These are phyloP conservation scores for Cutaneotrichosporon dermatis DNA, from an alignment of 1,284 basidiomycete genomes.

Conservation along the genomic window DNA sequence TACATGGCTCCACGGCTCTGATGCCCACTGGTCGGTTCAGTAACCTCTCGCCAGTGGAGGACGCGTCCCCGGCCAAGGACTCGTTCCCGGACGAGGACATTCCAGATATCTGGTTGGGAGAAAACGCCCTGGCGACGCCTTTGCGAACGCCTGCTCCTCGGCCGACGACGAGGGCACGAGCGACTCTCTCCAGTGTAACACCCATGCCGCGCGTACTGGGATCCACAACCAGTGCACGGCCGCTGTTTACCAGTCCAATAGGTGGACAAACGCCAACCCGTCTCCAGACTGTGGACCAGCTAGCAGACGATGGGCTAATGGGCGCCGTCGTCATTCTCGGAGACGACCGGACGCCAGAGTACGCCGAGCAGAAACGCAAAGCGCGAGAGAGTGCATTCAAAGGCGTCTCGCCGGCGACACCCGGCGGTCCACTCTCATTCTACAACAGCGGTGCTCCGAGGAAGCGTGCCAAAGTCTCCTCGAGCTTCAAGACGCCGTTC, in stretches of 20 bases:
- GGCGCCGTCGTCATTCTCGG: conserved; percentile 11
- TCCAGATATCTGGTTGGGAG: neutral
- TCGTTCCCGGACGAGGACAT: neutral
- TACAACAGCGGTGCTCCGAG: conserved; percentile 21
- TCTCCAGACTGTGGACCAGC: conserved; percentile 13
- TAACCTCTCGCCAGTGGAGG: neutral
- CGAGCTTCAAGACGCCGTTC: conserved; percentile 11
- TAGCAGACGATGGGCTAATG: conserved; percentile 14
- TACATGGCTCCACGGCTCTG: neutral
- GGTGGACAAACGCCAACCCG: neutral
- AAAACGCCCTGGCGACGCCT: neutral
- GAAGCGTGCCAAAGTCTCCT: neutral
- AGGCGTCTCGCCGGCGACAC: conserved; percentile 25
- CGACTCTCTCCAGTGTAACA: neutral
- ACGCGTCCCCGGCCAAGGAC: neutral
- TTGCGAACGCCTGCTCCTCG: neutral
- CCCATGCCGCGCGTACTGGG: neutral
- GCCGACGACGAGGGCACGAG: neutral
- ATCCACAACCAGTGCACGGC: too few relatives aligned
- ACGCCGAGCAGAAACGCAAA: conserved; percentile 23
- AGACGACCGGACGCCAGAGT: conserved; percentile 8
- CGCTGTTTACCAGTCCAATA: neutral
- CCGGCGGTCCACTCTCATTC: conserved; percentile 27
- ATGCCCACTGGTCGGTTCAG: neutral
- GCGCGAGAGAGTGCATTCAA: conserved; percentile 30